Percentiles rank a stretch among this genome's conserved stretches.
Conservation (phyloP, 345 rosid species). For the Camelina laxa region DNA sequence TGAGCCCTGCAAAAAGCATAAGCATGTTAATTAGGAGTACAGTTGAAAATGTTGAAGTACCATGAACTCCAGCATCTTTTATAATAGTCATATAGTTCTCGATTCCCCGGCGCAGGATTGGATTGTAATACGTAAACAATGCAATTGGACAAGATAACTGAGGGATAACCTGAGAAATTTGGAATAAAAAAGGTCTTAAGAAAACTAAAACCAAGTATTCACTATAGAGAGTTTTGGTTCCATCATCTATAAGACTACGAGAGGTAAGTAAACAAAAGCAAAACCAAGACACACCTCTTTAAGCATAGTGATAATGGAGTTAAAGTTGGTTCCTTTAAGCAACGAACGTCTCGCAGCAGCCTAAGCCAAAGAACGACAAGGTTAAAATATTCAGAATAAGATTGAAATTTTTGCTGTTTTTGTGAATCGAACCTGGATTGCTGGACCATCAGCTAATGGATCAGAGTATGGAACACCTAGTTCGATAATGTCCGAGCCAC, state of each 20-base stretch:
- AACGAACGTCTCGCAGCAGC: slow-evolving; percentile 91
- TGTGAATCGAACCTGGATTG: slow-evolving; percentile 74
- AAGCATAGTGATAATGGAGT: slow-evolving; percentile 69
- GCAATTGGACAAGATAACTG: slow-evolving; percentile 81
- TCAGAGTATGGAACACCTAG: slow-evolving; percentile 91
- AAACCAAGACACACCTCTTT: slow-evolving; percentile 57
- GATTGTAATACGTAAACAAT: slow-evolving; percentile 87
- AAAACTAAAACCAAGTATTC: background rate
- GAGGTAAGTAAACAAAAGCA: background rate
- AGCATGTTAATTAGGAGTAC: background rate
- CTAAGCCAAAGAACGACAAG: slow-evolving; percentile 44
- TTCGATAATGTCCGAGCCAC: slow-evolving; percentile 87
- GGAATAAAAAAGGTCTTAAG: background rate
- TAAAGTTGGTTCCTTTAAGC: slow-evolving; percentile 77
- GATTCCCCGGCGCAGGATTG: slow-evolving; percentile 73
- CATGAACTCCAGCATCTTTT: slow-evolving; percentile 71
- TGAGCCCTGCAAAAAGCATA: slow-evolving; percentile 19
- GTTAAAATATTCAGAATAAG: background rate
- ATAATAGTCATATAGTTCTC: slow-evolving; percentile 70
- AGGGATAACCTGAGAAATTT: slow-evolving; percentile 63
- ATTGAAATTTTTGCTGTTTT: background rate
- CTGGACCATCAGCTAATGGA: slow-evolving; percentile 93
- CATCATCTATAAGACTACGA: background rate
- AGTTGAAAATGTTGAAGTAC: slow-evolving; percentile 44
- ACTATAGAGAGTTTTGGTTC: background rate